phyloP scores from a whole-genome alignment of 1,139 yeast genomes.

The Protomyces inundatus region DNA sequence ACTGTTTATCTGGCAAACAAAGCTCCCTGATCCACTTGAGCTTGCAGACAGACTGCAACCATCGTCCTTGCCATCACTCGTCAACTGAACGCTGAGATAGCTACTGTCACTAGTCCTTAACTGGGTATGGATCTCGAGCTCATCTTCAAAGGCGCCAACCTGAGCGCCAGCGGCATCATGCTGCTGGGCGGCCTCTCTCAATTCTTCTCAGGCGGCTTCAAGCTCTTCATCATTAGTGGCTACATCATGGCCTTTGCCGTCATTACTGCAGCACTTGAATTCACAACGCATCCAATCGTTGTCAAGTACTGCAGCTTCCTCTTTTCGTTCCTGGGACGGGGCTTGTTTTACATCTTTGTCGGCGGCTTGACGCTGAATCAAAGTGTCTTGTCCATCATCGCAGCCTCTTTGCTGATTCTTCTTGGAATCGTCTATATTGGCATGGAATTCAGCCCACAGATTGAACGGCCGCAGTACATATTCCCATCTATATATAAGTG shows the following conservation, averaged over 20 bases:
- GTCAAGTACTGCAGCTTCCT: slow-evolving; percentile 11
- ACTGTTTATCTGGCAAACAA: no score
- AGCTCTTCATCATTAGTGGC: background rate
- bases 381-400: slow-evolving; percentile 1
- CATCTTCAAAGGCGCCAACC: slow-evolving; percentile 4
- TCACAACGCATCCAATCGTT: background rate
- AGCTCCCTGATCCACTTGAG: no score
- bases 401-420: background rate
- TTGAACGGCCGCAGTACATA: slow-evolving; percentile 6
- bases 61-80: no score
- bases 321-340: slow-evolving; percentile 11
- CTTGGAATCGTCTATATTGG: slow-evolving; percentile 3
- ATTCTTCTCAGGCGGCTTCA: slow-evolving; percentile 5
- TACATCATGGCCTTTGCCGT: slow-evolving; percentile 7
- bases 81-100: background rate
- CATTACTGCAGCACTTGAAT: slow-evolving; percentile 1
- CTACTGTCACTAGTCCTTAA: background rate
- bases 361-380: background rate
- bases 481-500: background rate
- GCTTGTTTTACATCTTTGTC: slow-evolving; percentile 6
- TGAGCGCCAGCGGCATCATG: background rate
- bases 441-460: slow-evolving; percentile 6
- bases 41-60: no score
- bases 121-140: slow-evolving; percentile 1
- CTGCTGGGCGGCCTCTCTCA: slow-evolving; percentile 5